Evolutionary conservation across 73 alveolate species (phyloP), one percentile per base, ranked within the genome.

Genomic region (Tetrahymena thermophila): DNA sequence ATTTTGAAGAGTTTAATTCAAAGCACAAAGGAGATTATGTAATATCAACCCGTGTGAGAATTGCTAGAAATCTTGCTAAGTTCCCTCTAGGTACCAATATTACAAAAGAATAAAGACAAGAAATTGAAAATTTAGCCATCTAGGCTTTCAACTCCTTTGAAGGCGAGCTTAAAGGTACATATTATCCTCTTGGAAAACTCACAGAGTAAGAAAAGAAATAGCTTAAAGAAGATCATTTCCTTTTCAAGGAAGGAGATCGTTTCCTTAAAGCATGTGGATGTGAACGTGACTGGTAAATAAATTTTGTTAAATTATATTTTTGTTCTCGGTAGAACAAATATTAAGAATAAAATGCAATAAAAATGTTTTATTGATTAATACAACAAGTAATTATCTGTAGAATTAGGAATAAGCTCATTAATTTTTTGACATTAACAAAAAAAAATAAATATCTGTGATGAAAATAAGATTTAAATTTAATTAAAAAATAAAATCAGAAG

Each of bases 71-170:
- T 56, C 94, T 96, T 4, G 96, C 94, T 96, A 96, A 85, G 25
- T 96, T 93, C 96, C 97, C 97, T 40, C 95, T 96, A 35, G 96
- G 94, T 37, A 95, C 97, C 56, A 96, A 94, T 4, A 34, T 96
- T 28, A 58, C 97, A 1, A 94, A 93, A 38, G 97, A 93, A 35
- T 94, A 96, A 43, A 96, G 97, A 71, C 43, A 94, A 35, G 14
- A 96, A 42, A 93, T 96, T 57, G 97, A 96, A 56, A 35, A 35
- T 5, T 43, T 37, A 3, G 96, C 94, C 37, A 43, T 50, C 38
- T 21, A 96, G 31, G 96, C 96, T 7, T 42, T 96, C 21, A 85
- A 28, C 35, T 56, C 84, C 93, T 96, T 96, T 93, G 56, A 71
- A 35, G 97, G 96, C 5, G 97, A 96, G 37, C 94, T 96, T 10